Evolutionary conservation across 768 basidiomycete species (phyloP), one percentile per base, ranked within the genome.

Genomic region (Boletus sp.): DNA sequence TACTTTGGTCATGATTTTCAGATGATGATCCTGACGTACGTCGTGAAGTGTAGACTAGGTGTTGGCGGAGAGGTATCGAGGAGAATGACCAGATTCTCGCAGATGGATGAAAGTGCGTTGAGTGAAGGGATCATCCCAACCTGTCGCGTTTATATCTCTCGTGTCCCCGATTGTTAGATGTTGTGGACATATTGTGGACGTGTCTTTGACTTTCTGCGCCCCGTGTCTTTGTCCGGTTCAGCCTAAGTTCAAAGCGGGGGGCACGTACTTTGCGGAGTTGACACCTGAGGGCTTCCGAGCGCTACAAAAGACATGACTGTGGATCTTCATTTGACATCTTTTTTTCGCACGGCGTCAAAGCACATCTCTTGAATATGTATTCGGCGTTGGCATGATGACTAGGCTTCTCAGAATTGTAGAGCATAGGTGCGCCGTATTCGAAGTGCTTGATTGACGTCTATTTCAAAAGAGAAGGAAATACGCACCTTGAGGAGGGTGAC

Each of bases 51-150:
- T 5, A 27, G 37, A 21, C 15, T 30, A 15, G 19, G 3, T 48
- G 37, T 37, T 21, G 15, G 19, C 8, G 7, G 47, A 35, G 11
- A 29, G 17, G 23, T 32, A 13, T 19, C 32, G 9, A 35, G 19
- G 54, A 53, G 55, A 59, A 54, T 41, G 51, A 51, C 57, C 58
- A 63, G 62, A 39, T 50, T 44, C 53, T 57, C 53, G 32, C 23
- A 32, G 37, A 17, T n/a, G 41, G 32, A 19, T 43, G 30, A n/a
- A 19, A 25, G 19, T n/a, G 32, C 11, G 47, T 27, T 1, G 29
- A 29, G 17, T n/a, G 19, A 21, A 33, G 15, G n/a, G 19, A 43
- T 23, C 41, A 11, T 21, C 35, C 25, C 6, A 25, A 21, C 40
- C 1, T 5, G 7, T 7, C 30, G 23, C 10, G 13, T 39, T 66